Evolutionary conservation across 2,329 filamentous ascomycete genomes (phyloP).

Genomic region (Aspergillus quadrilineatus): DNA sequence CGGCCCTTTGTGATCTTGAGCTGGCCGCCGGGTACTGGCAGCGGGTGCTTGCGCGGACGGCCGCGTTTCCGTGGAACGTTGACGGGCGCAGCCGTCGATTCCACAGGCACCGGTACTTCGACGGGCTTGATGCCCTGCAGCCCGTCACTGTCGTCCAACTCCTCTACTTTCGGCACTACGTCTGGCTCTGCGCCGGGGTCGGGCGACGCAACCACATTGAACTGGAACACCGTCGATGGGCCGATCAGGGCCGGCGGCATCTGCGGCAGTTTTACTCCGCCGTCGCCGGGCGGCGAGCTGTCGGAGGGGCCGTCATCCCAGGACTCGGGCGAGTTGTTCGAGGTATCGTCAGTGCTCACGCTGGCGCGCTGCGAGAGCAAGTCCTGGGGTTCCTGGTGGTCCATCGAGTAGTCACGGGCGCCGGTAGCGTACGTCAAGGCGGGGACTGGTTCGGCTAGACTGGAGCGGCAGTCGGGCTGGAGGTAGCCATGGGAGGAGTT

Average conservation of each 20-base stretch:
- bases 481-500: slow-evolving; percentile 11
- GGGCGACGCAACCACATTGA: slow-evolving; percentile 26
- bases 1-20: slow-evolving; percentile 75
- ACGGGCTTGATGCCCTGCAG: slow-evolving; percentile 31
- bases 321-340: slow-evolving; percentile 31
- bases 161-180: slow-evolving; percentile 55
- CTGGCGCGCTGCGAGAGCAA: slow-evolving; percentile 33
- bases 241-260: slow-evolving; percentile 13
- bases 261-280: slow-evolving; percentile 21
- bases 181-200: slow-evolving; percentile 12
- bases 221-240: slow-evolving; percentile 24
- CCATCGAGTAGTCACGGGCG: background rate
- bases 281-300: slow-evolving; percentile 22
- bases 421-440: slow-evolving; percentile 12
- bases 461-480: slow-evolving; percentile 20
- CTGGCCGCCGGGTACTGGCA: slow-evolving; percentile 57
- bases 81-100: slow-evolving; percentile 30
- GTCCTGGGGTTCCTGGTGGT: slow-evolving; percentile 25
- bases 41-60: slow-evolving; percentile 76
- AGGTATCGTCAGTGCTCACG: slow-evolving; percentile 35
- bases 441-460: slow-evolving; percentile 24
- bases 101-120: background rate
- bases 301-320: slow-evolving; percentile 28
- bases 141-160: slow-evolving; percentile 47
- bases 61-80: slow-evolving; percentile 64